These are phyloP conservation scores for Picea mariana DNA, from an alignment of 83 land plant genomes.

Conservation along the genomic window DNA sequence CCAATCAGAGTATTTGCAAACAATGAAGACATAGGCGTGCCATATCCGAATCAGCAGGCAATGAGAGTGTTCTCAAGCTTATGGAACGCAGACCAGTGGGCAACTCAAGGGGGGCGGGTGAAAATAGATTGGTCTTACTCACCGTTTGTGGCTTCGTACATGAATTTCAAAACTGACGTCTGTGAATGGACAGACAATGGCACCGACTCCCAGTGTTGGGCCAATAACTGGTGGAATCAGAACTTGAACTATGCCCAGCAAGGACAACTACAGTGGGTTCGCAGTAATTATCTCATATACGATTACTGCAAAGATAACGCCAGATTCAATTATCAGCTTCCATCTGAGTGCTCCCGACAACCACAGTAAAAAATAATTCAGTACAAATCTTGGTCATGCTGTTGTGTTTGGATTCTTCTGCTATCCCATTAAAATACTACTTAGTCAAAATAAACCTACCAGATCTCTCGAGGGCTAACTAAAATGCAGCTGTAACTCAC, in stretches of 20 bases:
- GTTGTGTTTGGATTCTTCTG: too few species aligned
- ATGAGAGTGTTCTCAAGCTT: conserved; percentile 40
- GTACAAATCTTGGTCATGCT: too few species aligned
- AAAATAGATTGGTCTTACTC: too few species aligned
- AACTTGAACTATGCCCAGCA: background rate
- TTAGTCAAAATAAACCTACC: too few species aligned
- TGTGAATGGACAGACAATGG: too few species aligned
- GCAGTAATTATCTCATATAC: conserved; percentile 17
- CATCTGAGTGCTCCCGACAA: background rate
- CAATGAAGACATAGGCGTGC: conserved; percentile 30
- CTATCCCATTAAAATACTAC: too few species aligned
- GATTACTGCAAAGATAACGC: conserved; percentile 19
- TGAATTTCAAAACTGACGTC: too few species aligned
- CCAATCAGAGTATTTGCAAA: conserved; percentile 45
- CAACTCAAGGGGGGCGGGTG: background rate
- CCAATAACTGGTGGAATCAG: conserved; percentile 4
- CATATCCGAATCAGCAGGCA: conserved; percentile 31
- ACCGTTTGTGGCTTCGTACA: too few species aligned
- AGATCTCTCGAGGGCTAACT: too few species aligned
- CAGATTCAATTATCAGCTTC: conserved; percentile 9
- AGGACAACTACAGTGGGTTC: conserved; percentile 24
- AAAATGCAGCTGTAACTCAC: too few species aligned
- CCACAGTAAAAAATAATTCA: too few species aligned
- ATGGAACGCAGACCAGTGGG: conserved; percentile 25
- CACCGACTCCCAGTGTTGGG: too few species aligned